Base-by-base conservation (phyloP, 257 asterid genomes). In the Datura wrightii region DNA sequence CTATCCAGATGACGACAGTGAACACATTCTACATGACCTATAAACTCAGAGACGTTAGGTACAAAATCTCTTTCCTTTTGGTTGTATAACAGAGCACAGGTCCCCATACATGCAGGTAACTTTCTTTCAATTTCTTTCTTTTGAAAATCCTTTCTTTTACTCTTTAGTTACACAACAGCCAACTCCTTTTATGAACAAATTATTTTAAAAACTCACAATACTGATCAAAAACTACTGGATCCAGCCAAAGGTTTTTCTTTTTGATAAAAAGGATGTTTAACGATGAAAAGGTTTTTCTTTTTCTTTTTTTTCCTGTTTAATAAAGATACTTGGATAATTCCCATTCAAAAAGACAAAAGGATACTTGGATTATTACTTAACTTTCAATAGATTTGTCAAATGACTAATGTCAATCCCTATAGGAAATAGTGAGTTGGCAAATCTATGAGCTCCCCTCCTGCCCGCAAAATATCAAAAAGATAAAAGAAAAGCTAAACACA, bases 11-110 rank as follows among this genome's bases (percentile, higher is more conserved):
- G 60, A 74, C n/a, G 39, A 74, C 44, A 74, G 59, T 74, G 81
- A 48, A 74, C 81, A 74, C 81, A 48, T 71, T 74, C 42, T 48
- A 48, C 81, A 24, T 48, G 60, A 48, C 81, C 81, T 46, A 48
- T 24, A 74, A 48, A 74, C 60, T 74, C 81, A 48, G 42, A 48
- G 60, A 48, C 44, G 9, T 48, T 48, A 74, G 60, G 58, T 74
- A 39, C 81, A 50, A 48, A 48, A 74, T 48, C 19, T 48, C 1
- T 24, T 24, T 24, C 31, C 31, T 24, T 46, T 72, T 10, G 56
- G 60, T 48, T 24, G 59, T 74, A 74, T 24, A 11, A 19, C 39
- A 48, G 55, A 6, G 81, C 42, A 44, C 56, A 24, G 19, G 19
- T 74, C 60, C 24, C 37, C 80, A 10, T 10, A 48, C 59, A 16